Evolutionary conservation across 2,329 filamentous ascomycete species (phyloP), one percentile per base, ranked within the genome.

Genomic region (Metarhizium album): DNA sequence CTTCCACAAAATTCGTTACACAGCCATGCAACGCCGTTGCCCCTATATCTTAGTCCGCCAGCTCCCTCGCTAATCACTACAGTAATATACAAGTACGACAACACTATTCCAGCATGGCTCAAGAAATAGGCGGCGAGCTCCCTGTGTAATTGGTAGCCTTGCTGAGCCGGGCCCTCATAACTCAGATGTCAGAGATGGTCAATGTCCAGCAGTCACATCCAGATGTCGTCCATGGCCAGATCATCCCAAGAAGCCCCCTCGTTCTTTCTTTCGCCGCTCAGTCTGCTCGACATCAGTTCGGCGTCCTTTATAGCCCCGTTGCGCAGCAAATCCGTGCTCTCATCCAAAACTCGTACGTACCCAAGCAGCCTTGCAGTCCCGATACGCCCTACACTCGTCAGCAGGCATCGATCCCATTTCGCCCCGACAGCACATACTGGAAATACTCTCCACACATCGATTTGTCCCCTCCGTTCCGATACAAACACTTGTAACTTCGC

Each of bases 361-460:
- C 90, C 90, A 96, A 73, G 84, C 79, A 71, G 95, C 90, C 68
- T 96, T 96, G 70, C 91, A 97, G 55, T 94, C 89, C 53, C 90
- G 82, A 68, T 96, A 97, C 47, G 90, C 90, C 70, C 90, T 95
- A 57, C 23, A 18, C 16, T n/a, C 6, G 47, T 64, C 51, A 65
- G 58, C 54, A 3, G 13, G 37, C 37, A 2, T 5, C 4, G 22
- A 23, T 3, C 7, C 40, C 4, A 5, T 14, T 24, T 11, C 11
- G 20, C 1, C 7, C 2, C 1, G 40, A n/a, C 48, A 16, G 42
- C 52, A 70, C 87, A 70, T 66, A 96, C 90, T 96, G 88, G 64
- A 98, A 97, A 65, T 94, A 97, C 67, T 97, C 91, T 57, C 78
- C 76, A 65, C 93, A 98, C 86, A 97, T 86, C n/a, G 83, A 74